Conservation (phyloP, 306 rosid species). For the Abrus pulchellus region DNA sequence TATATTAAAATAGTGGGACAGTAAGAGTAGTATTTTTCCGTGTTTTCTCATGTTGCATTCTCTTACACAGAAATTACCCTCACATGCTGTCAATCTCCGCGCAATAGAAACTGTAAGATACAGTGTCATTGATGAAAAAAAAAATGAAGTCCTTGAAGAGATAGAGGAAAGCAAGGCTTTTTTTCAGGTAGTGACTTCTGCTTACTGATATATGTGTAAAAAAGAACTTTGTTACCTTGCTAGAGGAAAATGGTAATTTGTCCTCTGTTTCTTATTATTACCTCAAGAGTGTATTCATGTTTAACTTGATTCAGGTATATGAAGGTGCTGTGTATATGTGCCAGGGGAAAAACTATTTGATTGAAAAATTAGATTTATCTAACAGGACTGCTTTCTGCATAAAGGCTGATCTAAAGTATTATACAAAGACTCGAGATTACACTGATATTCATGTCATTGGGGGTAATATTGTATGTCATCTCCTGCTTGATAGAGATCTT, state of each 20-base stretch:
- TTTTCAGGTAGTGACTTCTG: constrained; percentile 73
- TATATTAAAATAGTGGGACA: constrained; percentile 17
- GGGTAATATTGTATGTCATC: constrained; percentile 73
- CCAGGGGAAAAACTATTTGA: constrained; percentile 90
- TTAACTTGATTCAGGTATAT: constrained; percentile 70
- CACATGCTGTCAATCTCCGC: constrained; percentile 76
- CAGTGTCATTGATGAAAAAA: constrained; percentile 69
- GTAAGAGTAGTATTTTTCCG: constrained; percentile 6
- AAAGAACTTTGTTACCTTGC: neutral
- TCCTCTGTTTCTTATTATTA: constrained; percentile 6
- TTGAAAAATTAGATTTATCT: constrained; percentile 72
- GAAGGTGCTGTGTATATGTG: constrained; percentile 93
- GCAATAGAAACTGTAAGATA: constrained; percentile 83
- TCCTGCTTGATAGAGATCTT: constrained; percentile 41
- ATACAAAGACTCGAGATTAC: constrained; percentile 82
- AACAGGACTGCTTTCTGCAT: constrained; percentile 72
- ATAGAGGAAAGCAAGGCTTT: constrained; percentile 97
- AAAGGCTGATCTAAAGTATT: constrained; percentile 86
- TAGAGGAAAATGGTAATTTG: constrained; percentile 28
- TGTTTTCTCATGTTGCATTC: constrained; percentile 27
- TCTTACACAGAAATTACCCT: constrained; percentile 74
- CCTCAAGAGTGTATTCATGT: constrained; percentile 30
- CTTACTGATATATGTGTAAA: constrained; percentile 9
- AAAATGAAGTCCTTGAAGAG: constrained; percentile 81
- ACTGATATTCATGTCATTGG: constrained; percentile 87